These are phyloP conservation scores for Casaregolazyma suthepensis DNA, from an alignment of 1,139 yeast genomes.

Conservation along the genomic window DNA sequence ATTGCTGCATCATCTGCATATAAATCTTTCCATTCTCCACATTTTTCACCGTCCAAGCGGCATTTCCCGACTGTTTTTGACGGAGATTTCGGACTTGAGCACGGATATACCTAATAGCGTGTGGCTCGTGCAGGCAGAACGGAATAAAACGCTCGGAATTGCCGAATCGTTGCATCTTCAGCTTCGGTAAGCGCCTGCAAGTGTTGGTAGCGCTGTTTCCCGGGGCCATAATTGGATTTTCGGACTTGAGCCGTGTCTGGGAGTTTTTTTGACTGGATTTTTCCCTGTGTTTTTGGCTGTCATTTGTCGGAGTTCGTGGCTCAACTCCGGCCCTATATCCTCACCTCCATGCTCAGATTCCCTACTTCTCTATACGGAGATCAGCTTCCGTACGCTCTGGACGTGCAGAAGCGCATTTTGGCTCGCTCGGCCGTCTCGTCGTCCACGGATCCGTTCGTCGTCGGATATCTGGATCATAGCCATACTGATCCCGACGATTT, in stretches of 20 bases:
- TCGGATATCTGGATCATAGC: constrained; percentile 20
- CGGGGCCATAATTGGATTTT: no score
- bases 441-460: constrained; percentile 16
- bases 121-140: neutral
- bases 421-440: constrained; percentile 3
- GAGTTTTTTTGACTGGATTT: no score
- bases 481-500: constrained; percentile 26
- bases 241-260: no score
- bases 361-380: constrained; percentile 6
- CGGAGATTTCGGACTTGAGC: neutral
- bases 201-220: neutral
- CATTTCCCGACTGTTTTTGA: neutral
- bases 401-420: constrained; percentile 18
- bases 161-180: neutral
- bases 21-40: neutral
- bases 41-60: neutral
- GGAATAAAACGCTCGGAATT: neutral
- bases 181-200: neutral
- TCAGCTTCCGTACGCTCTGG: constrained; percentile 16
- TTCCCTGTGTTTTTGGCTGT: no score
- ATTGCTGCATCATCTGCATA: neutral
- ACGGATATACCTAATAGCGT: neutral
- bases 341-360: constrained; percentile 3
- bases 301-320: no score
- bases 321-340: neutral